Evolutionary conservation across 495 filamentous ascomycete genomes (phyloP).

Genomic region (Hyaloscypha hepaticicola): DNA sequence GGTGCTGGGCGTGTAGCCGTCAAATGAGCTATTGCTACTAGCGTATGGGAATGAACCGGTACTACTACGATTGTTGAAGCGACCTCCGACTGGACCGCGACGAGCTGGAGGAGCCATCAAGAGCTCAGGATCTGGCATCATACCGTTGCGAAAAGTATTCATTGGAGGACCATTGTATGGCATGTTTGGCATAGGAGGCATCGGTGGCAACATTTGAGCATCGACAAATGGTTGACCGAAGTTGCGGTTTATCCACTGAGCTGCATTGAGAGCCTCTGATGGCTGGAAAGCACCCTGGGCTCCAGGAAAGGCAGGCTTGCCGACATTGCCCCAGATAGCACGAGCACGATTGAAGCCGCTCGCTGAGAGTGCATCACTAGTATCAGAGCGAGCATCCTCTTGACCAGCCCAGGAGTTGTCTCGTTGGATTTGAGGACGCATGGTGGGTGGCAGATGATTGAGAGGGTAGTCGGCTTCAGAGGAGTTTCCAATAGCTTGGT

Average conservation of each 20-base stretch:
- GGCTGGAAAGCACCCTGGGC: conserved; percentile 36
- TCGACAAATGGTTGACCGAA: conserved; percentile 34
- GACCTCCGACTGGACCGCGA: conserved; percentile 38
- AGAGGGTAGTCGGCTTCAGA: conserved; percentile 50
- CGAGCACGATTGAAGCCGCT: conserved; percentile 59
- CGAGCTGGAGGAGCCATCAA: conserved; percentile 33
- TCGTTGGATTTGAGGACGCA: conserved; percentile 50
- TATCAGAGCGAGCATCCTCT: conserved; percentile 67
- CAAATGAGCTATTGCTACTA: conserved; percentile 31
- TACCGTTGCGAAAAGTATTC: conserved; percentile 44
- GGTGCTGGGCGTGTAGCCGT: conserved; percentile 34
- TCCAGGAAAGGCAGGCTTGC: conserved; percentile 33
- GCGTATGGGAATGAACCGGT: conserved; percentile 29
- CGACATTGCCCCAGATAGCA: conserved; percentile 59
- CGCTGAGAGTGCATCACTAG: conserved; percentile 60
- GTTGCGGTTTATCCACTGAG: conserved; percentile 39
- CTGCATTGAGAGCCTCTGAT: conserved; percentile 28
- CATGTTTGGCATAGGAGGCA: neutral
- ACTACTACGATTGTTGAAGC: conserved; percentile 43
- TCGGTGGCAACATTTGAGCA: neutral
- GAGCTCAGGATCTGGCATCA: conserved; percentile 47
- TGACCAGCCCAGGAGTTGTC: conserved; percentile 62
- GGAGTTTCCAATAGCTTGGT: conserved; percentile 66
- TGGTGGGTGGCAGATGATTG: conserved; percentile 45
- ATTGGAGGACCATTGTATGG: conserved; percentile 28